These are phyloP conservation scores for Tremellales sp. DNA, from an alignment of 1,284 basidiomycete genomes.

Conservation along the genomic window DNA sequence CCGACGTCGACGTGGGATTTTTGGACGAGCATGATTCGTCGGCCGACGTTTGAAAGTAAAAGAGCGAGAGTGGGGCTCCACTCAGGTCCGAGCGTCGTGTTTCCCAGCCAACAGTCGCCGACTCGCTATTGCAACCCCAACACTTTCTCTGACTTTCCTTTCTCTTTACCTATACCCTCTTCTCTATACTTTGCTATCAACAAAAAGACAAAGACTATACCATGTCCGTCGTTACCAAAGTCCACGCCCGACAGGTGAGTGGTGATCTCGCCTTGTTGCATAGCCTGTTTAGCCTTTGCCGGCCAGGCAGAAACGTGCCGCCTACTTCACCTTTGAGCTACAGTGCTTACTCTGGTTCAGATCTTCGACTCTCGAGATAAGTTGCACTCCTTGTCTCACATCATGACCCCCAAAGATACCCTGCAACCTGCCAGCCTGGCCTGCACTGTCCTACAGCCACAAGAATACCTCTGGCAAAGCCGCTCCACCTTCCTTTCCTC, in stretches of 20 bases:
- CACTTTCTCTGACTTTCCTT: background rate
- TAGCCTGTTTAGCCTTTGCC: no score
- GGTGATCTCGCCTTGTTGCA: background rate
- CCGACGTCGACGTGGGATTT: no score
- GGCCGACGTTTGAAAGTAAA: no score
- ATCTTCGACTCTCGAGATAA: constrained; percentile 92
- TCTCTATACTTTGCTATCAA: background rate
- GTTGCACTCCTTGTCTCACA: constrained; percentile 13
- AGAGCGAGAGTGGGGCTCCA: no score
- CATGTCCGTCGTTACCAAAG: constrained; percentile 77
- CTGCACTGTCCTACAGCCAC: no score
- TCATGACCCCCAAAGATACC: background rate
- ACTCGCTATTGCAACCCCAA: no score
- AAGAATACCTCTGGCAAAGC: no score
- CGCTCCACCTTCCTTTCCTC: background rate
- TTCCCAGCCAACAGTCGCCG: no score
- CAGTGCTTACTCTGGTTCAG: constrained; percentile 49
- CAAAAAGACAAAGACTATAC: background rate
- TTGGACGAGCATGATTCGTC: no score
- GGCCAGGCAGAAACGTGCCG: no score
- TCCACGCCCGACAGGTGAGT: constrained; percentile 80
- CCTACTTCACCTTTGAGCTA: no score
- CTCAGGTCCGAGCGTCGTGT: no score
- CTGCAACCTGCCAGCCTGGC: background rate
- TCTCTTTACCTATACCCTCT: background rate